Evolutionary conservation across 1,284 basidiomycete species (phyloP).

Genomic region (Somion occarium): DNA sequence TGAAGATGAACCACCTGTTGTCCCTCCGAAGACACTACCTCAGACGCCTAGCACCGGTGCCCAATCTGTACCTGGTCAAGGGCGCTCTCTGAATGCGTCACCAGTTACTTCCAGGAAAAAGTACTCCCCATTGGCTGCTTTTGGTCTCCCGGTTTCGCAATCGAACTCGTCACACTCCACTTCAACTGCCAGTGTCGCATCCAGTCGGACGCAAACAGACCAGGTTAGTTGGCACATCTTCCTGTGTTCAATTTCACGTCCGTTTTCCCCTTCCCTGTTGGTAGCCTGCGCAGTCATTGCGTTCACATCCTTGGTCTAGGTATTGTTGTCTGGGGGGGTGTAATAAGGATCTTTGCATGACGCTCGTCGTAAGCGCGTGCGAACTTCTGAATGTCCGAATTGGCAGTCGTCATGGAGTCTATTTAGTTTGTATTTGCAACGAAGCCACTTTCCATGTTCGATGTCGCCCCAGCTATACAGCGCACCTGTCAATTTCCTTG

Average conservation of each 20-base stretch:
- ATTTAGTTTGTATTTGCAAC: too few relatives aligned
- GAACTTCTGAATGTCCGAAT: too few relatives aligned
- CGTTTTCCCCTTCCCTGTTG: neutral
- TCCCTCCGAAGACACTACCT: neutral
- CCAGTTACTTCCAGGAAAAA: slow-evolving; percentile 10
- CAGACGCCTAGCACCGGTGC: neutral
- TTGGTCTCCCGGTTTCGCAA: slow-evolving; percentile 12
- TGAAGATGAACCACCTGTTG: neutral
- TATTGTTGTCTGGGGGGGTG: neutral
- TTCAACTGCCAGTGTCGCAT: slow-evolving; percentile 5
- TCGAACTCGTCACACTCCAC: slow-evolving; percentile 1
- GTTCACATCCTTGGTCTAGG: neutral
- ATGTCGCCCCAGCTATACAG: neutral
- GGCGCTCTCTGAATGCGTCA: neutral
- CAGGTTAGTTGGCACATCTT: slow-evolving; percentile 6
- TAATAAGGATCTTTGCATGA: too few relatives aligned
- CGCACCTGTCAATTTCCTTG: neutral
- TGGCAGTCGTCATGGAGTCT: too few relatives aligned
- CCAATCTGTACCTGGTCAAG: too few relatives aligned
- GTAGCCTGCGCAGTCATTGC: neutral
- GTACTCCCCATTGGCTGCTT: slow-evolving; percentile 17
- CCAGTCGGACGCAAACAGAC: slow-evolving; percentile 9
- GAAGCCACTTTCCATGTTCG: too few relatives aligned
- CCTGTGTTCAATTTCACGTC: neutral
- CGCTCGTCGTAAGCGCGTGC: too few relatives aligned